Evolutionary conservation across 495 filamentous ascomycete species (phyloP).

Genomic region (Baudoinia panamericana): DNA sequence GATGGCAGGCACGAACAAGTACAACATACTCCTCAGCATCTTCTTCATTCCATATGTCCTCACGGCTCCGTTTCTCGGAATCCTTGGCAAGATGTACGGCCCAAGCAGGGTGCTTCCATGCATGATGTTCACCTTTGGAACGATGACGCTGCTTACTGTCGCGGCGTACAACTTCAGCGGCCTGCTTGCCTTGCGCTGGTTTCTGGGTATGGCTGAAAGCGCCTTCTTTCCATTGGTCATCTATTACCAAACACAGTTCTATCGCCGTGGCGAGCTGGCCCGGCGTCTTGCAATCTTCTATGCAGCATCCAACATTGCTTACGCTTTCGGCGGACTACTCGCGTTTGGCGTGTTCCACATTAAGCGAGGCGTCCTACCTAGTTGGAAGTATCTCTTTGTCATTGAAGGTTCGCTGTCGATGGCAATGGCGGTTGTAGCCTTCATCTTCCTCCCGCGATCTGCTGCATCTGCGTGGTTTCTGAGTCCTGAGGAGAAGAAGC

Average conservation of each 20-base stretch:
- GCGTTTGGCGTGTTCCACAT: constrained; percentile 70
- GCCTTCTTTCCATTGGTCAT: constrained; percentile 55
- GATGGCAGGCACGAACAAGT: constrained; percentile 45
- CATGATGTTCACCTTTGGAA: constrained; percentile 21
- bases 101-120: constrained; percentile 16
- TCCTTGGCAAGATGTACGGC: constrained; percentile 34
- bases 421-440: constrained; percentile 47
- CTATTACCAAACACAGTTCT: constrained; percentile 51
- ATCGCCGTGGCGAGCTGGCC: constrained; percentile 62
- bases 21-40: constrained; percentile 57
- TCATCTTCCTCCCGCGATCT: constrained; percentile 54
- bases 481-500: constrained; percentile 46
- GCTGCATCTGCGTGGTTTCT: constrained; percentile 53
- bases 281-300: constrained; percentile 68
- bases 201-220: constrained; percentile 58
- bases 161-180: constrained; percentile 16
- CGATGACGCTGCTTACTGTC: constrained; percentile 15
- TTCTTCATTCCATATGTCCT: constrained; percentile 73
- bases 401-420: constrained; percentile 45
- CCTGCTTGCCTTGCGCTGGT: constrained; percentile 40
- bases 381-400: constrained; percentile 68
- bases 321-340: constrained; percentile 59
- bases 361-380: constrained; percentile 35
- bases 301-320: constrained; percentile 59
- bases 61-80: constrained; percentile 50